These are phyloP conservation scores for Cenococcum geophilum DNA, from an alignment of 495 filamentous ascomycete species.

Conservation along the genomic window DNA sequence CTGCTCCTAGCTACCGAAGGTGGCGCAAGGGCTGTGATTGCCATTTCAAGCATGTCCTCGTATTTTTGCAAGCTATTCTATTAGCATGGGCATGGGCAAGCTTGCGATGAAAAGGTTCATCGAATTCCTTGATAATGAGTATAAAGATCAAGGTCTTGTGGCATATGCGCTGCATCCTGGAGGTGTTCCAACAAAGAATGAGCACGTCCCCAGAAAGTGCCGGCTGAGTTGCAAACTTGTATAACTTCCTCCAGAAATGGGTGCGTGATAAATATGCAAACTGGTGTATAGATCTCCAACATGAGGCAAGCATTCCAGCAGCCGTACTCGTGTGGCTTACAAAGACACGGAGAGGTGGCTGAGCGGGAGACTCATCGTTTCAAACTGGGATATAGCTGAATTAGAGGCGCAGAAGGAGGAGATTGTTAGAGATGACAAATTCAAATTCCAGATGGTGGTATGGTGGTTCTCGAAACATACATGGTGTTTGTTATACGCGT, in stretches of 20 bases:
- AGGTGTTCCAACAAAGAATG: slow-evolving; percentile 15
- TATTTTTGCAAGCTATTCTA: slow-evolving; percentile 11
- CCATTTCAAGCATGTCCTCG: slow-evolving; percentile 6
- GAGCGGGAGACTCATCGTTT: slow-evolving; percentile 10
- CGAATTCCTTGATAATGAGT: slow-evolving; percentile 13
- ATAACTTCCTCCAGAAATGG: no score
- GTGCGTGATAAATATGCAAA: background rate
- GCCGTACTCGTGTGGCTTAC: slow-evolving; percentile 13
- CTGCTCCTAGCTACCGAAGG: slow-evolving; percentile 3
- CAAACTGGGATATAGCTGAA: slow-evolving; percentile 8
- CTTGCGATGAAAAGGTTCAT: slow-evolving; percentile 8
- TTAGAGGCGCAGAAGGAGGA: slow-evolving; percentile 3
- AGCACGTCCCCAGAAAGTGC: slow-evolving; percentile 1
- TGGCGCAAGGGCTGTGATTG: slow-evolving; percentile 12
- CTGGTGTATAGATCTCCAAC: background rate
- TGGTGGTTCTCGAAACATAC: background rate
- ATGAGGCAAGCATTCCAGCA: background rate
- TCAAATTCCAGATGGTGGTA: background rate
- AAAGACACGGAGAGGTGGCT: slow-evolving; percentile 14
- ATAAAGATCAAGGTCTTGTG: slow-evolving; percentile 8
- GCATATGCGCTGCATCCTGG: slow-evolving; percentile 11
- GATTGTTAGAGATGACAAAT: background rate
- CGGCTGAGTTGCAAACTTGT: no score
- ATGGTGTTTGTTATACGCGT: no score
- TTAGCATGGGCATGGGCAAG: slow-evolving; percentile 3